Evolutionary conservation across 108 stramenopile genomes (phyloP).

Genomic region (Thalassiosira profunda): DNA sequence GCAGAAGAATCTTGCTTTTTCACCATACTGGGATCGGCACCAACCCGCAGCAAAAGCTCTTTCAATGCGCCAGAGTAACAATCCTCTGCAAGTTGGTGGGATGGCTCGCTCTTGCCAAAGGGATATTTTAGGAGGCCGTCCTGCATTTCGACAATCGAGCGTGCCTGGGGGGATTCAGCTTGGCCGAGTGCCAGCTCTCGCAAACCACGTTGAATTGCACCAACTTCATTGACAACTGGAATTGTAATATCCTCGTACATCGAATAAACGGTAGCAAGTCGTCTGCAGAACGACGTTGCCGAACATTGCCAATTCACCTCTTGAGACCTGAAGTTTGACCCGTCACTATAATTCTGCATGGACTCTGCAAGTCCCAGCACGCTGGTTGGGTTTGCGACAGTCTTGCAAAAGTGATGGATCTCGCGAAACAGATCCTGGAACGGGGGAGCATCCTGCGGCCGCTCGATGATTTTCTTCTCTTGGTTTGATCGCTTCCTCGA

Average conservation of each 20-base stretch:
- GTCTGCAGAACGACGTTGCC: conserved; percentile 69
- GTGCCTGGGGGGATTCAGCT: conserved; percentile 10
- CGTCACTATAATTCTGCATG: conserved; percentile 9
- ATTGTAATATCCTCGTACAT: conserved; percentile 85
- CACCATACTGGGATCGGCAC: conserved; percentile 5
- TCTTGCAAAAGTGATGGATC: conserved; percentile 66
- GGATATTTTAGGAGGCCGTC: conserved; percentile 46
- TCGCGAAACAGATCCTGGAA: conserved; percentile 86
- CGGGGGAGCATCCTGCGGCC: conserved; percentile 57
- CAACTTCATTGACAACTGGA: conserved; percentile 67
- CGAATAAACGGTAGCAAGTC: conserved; percentile 55
- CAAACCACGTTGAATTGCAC: conserved; percentile 69
- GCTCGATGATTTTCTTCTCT: conserved; percentile 80
- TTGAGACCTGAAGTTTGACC: conserved; percentile 23
- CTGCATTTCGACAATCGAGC: conserved; percentile 26
- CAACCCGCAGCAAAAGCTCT: conserved; percentile 28
- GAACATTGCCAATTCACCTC: conserved; percentile 85
- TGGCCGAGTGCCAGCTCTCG: conserved; percentile 35
- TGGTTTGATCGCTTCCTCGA: conserved; percentile 44
- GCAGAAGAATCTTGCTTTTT: conserved; percentile 18
- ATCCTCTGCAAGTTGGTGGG: conserved; percentile 14
- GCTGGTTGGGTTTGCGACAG: conserved; percentile 40
- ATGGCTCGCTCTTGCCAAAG: conserved; percentile 11
- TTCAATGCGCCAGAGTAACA: conserved; percentile 8
- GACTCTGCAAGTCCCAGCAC: conserved; percentile 50